Percentiles rank a stretch among this genome's conserved stretches.
Evolutionary conservation across 2,329 filamentous ascomycete species (phyloP).

Genomic region (Shiraia bambusicola): DNA sequence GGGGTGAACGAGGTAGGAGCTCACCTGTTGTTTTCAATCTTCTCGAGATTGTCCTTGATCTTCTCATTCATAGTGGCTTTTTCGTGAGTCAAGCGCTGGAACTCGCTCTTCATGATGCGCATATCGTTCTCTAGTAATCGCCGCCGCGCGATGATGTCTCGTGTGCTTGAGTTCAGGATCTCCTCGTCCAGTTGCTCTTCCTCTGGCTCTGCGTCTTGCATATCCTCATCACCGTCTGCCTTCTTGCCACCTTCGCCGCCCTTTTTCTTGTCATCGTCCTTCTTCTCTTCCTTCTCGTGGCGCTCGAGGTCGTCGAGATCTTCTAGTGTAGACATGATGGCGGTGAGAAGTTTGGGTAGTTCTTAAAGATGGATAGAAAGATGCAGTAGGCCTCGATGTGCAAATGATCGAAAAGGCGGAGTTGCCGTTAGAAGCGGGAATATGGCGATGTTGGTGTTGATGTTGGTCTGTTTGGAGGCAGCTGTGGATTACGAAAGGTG

Average conservation of each 20-base stretch:
- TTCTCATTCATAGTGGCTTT: conserved; percentile 96
- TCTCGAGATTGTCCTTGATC: conserved; percentile 98
- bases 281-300: conserved; percentile 71
- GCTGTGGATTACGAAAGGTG: conserved; percentile 38
- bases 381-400: conserved; percentile 1
- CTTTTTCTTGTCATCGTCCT: conserved; percentile 55
- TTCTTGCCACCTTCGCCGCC: conserved; percentile 60
- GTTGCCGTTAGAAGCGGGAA: conserved; percentile 8
- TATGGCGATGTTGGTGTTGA: conserved; percentile 21
- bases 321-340: conserved; percentile 81
- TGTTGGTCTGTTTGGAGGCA: conserved; percentile 36
- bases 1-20: conserved; percentile 19
- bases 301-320: conserved; percentile 88
- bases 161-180: conserved; percentile 87
- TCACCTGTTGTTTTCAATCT: conserved; percentile 98
- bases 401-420: conserved; percentile 1
- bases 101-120: conserved; percentile 98
- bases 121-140: conserved; percentile 95
- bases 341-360: conserved; percentile 20
- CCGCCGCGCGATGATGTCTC: conserved; percentile 89
- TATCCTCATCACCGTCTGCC: conserved; percentile 76
- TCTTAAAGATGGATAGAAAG: background rate
- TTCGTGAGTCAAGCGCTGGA: conserved; percentile 89
- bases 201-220: conserved; percentile 76
- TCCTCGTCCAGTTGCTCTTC: conserved; percentile 85